Evolutionary conservation across 2,329 filamentous ascomycete genomes (phyloP).

Genomic region (Zasmidium citrigriseum): DNA sequence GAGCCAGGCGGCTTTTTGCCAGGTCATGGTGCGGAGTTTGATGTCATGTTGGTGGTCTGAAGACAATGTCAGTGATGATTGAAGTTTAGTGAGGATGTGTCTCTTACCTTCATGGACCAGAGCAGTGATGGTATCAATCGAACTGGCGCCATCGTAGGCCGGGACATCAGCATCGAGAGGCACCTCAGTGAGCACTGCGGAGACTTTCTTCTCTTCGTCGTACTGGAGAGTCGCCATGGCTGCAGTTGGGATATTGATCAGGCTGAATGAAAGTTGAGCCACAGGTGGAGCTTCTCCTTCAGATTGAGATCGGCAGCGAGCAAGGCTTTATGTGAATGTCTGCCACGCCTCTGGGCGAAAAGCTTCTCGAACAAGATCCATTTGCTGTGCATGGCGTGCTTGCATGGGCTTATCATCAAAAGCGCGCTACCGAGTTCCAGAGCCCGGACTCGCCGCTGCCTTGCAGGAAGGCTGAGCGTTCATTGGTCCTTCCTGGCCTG

Average conservation of each 20-base stretch:
- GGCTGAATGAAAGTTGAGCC: background rate
- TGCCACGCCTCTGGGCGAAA: background rate
- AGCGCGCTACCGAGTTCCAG: background rate
- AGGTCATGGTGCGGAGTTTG: constrained; percentile 55
- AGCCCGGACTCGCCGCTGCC: background rate
- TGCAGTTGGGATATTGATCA: background rate
- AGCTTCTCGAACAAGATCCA: background rate
- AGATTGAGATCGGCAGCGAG: background rate
- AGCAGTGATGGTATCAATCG: constrained; percentile 26
- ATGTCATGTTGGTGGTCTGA: constrained; percentile 51
- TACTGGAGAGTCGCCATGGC: constrained; percentile 7
- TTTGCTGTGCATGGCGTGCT: constrained; percentile 1
- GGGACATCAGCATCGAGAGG: constrained; percentile 5
- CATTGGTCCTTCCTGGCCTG: background rate
- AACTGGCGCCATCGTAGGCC: constrained; percentile 19
- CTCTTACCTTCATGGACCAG: constrained; percentile 24
- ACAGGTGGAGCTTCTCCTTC: background rate
- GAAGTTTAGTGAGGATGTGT: background rate
- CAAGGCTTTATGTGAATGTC: background rate
- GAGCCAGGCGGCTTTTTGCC: constrained; percentile 54
- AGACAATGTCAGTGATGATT: background rate
- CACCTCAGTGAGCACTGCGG: constrained; percentile 1
- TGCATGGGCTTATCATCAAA: background rate
- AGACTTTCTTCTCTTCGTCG: constrained; percentile 13
- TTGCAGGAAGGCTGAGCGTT: too few relatives aligned